phyloP scores from a whole-genome alignment of 805 yeast genomes.

The Nakazawaea wickerhamii region DNA sequence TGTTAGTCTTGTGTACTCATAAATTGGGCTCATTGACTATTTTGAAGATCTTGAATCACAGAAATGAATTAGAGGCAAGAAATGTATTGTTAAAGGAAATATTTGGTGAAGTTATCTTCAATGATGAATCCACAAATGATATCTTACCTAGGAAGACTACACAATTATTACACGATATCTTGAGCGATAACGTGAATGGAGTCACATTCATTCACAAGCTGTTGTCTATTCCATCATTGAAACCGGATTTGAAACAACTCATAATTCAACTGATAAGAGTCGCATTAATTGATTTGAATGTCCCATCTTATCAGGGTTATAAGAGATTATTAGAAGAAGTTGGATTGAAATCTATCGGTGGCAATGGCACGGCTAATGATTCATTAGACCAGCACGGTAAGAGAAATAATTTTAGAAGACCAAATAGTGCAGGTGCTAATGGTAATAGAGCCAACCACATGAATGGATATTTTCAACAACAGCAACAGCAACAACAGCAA shows the following conservation, averaged over 20 bases:
- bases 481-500: slow-evolving; percentile 1
- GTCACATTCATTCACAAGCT: slow-evolving; percentile 76
- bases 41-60: slow-evolving; percentile 66
- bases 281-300: slow-evolving; percentile 54
- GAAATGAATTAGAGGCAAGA: slow-evolving; percentile 60
- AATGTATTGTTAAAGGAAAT: slow-evolving; percentile 57
- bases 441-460: background rate
- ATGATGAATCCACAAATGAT: background rate
- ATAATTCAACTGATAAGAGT: slow-evolving; percentile 58
- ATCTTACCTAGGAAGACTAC: slow-evolving; percentile 30
- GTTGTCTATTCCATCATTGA: slow-evolving; percentile 65
- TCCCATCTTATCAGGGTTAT: slow-evolving; percentile 60
- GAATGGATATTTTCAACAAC: slow-evolving; percentile 1
- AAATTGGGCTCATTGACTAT: slow-evolving; percentile 82
- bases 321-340: slow-evolving; percentile 89
- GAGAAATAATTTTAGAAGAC: slow-evolving; percentile 1
- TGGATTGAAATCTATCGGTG: slow-evolving; percentile 44
- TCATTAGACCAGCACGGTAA: slow-evolving; percentile 1
- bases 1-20: slow-evolving; percentile 65
- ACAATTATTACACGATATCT: slow-evolving; percentile 46
- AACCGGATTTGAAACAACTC: slow-evolving; percentile 48
- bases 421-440: background rate
- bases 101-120: slow-evolving; percentile 38
- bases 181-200: slow-evolving; percentile 65
- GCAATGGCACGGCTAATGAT: background rate